Evolutionary conservation across 306 rosid species (phyloP).

Genomic region (Sicyos baderoa): DNA sequence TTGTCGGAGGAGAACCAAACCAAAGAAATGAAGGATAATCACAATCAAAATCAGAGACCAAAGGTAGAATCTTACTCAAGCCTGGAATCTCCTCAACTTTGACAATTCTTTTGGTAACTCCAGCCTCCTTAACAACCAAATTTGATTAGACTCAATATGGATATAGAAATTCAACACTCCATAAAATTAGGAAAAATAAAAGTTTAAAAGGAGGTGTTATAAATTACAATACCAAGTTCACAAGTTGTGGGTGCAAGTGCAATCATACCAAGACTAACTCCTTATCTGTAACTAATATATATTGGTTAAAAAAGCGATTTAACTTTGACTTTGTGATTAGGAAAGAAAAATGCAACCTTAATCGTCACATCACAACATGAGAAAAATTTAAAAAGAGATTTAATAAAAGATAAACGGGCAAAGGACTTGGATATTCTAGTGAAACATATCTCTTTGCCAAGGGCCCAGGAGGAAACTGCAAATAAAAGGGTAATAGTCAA

Average conservation of each 20-base stretch:
- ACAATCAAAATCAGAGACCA: conserved; percentile 1
- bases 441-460: neutral
- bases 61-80: conserved; percentile 55
- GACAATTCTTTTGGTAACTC: conserved; percentile 56
- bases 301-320: neutral
- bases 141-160: conserved; percentile 16
- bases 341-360: neutral
- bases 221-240: neutral
- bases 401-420: neutral
- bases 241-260: neutral
- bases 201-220: neutral
- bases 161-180: neutral
- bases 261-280: neutral
- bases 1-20: neutral
- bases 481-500: neutral
- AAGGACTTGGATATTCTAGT: neutral
- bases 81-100: conserved; percentile 87
- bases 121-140: conserved; percentile 55
- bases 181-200: neutral
- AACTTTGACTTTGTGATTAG: neutral
- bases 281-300: neutral
- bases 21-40: neutral
- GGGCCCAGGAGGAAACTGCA: neutral
- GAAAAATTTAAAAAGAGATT: neutral
- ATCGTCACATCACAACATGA: neutral